phyloP scores from a whole-genome alignment of 2,329 filamentous ascomycete species.

The Orbilia javanica region DNA sequence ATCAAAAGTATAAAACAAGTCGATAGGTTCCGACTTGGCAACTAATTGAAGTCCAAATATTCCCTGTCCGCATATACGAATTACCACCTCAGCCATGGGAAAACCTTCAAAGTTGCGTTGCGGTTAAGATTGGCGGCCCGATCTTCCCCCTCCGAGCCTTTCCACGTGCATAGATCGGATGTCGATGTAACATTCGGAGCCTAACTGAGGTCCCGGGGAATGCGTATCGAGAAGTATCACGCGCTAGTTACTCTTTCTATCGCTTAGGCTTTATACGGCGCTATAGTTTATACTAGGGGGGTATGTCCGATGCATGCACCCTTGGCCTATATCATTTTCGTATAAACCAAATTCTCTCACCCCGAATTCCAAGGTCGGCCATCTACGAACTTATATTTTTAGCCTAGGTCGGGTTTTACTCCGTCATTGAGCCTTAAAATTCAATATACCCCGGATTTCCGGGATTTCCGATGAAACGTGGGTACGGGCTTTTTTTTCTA shows the following conservation, averaged over 20 bases:
- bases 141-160: constrained; percentile 13
- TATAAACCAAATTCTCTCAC: constrained; percentile 34
- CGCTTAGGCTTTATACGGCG: constrained; percentile 7
- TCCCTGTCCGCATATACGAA: constrained; percentile 17
- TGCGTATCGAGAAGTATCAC: not conserved
- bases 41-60: not conserved
- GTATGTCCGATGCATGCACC: not conserved
- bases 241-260: not conserved
- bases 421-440: constrained; percentile 12
- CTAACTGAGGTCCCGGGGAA: not conserved
- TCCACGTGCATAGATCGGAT: constrained; percentile 3
- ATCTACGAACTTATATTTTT: constrained; percentile 14
- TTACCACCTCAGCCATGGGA: not conserved
- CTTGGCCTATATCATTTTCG: not conserved
- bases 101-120: constrained; percentile 15
- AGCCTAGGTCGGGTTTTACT: constrained; percentile 16
- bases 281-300: not conserved
- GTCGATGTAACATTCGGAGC: constrained; percentile 14
- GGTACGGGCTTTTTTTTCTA: constrained; percentile 2
- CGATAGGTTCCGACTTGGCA: constrained; percentile 40
- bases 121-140: constrained; percentile 42
- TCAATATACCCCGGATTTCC: not conserved
- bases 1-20: not conserved
- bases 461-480: constrained; percentile 8
- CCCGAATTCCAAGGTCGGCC: not conserved